Conservation (phyloP, 441 rosid genomes). For the Aquilaria agallochum region DNA sequence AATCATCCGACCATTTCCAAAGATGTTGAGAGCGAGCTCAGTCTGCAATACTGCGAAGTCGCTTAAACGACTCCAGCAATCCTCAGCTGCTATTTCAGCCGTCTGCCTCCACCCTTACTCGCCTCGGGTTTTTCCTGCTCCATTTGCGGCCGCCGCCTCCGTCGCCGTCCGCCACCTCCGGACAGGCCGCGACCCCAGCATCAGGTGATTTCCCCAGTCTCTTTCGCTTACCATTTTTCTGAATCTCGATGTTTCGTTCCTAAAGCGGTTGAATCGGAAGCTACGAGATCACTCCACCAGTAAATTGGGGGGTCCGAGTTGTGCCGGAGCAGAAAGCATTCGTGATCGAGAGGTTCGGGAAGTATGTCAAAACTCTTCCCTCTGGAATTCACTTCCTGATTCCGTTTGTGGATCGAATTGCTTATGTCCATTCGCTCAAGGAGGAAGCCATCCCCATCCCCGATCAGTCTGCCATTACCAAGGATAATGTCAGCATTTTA, state of each 20-base stretch:
- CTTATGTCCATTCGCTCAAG: conserved; percentile 3
- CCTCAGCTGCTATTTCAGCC: conserved; percentile 11
- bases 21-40: conserved; percentile 7
- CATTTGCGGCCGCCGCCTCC: conserved; percentile 3
- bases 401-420: conserved; percentile 4
- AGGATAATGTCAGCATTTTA: conserved; percentile 4
- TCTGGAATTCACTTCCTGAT: conserved; percentile 1
- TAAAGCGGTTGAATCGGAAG: no score
- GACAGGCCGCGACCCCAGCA: conserved; percentile 11
- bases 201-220: neutral
- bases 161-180: conserved; percentile 11
- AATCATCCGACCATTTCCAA: neutral
- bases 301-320: neutral
- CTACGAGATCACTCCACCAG: no score
- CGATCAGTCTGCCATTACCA: conserved; percentile 2
- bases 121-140: neutral
- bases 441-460: conserved; percentile 5
- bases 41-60: neutral
- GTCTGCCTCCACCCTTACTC: neutral
- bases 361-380: neutral
- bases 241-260: no score
- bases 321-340: conserved; percentile 5
- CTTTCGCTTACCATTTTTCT: neutral
- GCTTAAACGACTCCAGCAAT: conserved; percentile 7
- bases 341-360: conserved; percentile 2